phyloP scores from a whole-genome alignment of 2,329 filamentous ascomycete species.

The Fusarium concolor region DNA sequence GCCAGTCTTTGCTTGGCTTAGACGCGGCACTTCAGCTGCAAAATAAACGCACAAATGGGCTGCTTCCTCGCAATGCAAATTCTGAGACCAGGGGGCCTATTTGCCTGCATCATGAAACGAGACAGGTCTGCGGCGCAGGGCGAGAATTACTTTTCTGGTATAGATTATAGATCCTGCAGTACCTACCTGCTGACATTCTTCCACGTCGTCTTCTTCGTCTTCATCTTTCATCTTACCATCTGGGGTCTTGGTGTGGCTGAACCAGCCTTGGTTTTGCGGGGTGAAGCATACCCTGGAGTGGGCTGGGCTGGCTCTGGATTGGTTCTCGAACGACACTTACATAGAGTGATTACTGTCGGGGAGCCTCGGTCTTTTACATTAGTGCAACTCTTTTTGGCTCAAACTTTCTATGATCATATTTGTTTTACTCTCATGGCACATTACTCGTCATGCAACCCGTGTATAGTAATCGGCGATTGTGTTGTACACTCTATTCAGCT shows the following conservation, averaged over 20 bases:
- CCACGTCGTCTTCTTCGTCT: not conserved
- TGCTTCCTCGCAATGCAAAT: constrained; percentile 14
- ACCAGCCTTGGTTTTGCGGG: constrained; percentile 27
- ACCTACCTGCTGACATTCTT: not conserved
- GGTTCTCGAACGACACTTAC: constrained; percentile 7
- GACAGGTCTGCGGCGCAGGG: constrained; percentile 15
- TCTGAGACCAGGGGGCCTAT: constrained; percentile 21
- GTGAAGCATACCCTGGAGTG: constrained; percentile 15
- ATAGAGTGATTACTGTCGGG: constrained; percentile 7
- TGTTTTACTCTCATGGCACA: not conserved
- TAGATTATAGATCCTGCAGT: too few species aligned
- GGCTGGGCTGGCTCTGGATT: constrained; percentile 8
- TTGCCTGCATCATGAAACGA: constrained; percentile 31
- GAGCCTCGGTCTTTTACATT: constrained; percentile 11
- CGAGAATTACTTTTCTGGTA: constrained; percentile 3
- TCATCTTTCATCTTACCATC: not conserved
- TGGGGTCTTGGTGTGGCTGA: constrained; percentile 10
- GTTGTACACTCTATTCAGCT: not conserved
- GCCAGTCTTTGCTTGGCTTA: constrained; percentile 22
- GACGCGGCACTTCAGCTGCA: constrained; percentile 19
- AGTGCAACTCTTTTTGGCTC: not conserved
- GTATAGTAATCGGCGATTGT: not conserved
- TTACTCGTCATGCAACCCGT: not conserved
- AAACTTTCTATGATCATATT: constrained; percentile 8
- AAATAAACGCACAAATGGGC: constrained; percentile 48